A percentile compares a stretch with the other conserved stretches of the same genome.
phyloP scores from a whole-genome alignment of 805 yeast genomes.

The Metschnikowia aberdeeniae region DNA sequence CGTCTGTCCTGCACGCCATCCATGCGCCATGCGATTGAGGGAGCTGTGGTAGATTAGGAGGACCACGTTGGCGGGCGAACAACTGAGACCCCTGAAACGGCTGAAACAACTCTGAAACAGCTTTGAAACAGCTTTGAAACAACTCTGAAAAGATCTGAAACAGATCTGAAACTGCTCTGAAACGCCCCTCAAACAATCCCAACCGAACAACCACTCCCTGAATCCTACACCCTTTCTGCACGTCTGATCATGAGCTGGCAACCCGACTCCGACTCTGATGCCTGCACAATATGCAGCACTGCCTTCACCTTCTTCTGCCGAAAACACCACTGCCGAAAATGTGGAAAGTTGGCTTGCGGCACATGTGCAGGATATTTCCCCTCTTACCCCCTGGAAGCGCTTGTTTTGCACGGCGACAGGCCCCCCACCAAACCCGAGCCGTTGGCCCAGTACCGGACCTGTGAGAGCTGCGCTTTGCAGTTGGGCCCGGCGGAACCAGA shows the following conservation, averaged over 20 bases:
- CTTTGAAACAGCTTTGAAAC: background rate
- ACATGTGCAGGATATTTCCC: slow-evolving; percentile 54
- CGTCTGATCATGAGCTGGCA: slow-evolving; percentile 50
- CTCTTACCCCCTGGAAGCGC: slow-evolving; percentile 24
- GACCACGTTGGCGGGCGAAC: too few species aligned
- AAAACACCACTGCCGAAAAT: slow-evolving; percentile 78
- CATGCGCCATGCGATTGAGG: too few species aligned
- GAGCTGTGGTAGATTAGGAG: too few species aligned
- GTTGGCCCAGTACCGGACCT: slow-evolving; percentile 55
- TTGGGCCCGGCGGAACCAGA: too few species aligned
- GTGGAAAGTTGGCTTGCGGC: slow-evolving; percentile 79
- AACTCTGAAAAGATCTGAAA: background rate
- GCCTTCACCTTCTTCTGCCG: slow-evolving; percentile 60
- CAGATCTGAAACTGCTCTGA: background rate
- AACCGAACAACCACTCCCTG: too few species aligned
- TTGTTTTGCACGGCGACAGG: slow-evolving; percentile 17
- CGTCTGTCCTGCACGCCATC: background rate
- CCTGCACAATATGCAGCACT: slow-evolving; percentile 54
- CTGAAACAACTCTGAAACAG: background rate
- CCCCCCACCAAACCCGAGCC: slow-evolving; percentile 10
- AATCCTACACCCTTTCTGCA: too few species aligned
- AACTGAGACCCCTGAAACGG: background rate
- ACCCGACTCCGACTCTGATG: slow-evolving; percentile 49
- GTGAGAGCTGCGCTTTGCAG: slow-evolving; percentile 68
- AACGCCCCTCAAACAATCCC: background rate